phyloP scores from a whole-genome alignment of 2,329 filamentous ascomycete genomes.

The Scedosporium boydii region DNA sequence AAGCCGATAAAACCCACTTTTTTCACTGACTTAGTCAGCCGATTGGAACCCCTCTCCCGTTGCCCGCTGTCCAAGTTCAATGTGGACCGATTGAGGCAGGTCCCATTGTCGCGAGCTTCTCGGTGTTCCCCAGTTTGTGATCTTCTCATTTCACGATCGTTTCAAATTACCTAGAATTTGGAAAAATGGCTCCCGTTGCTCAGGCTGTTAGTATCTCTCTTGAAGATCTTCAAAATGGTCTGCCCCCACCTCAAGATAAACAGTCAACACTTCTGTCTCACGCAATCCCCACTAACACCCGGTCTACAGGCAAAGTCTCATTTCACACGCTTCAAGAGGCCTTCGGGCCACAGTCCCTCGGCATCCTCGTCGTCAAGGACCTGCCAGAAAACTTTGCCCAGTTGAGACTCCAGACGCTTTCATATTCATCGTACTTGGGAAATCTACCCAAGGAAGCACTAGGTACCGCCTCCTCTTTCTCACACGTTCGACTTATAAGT shows the following conservation, averaged over 20 bases:
- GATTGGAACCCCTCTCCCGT: too few species aligned
- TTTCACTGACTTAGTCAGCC: too few species aligned
- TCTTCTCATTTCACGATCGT: background rate
- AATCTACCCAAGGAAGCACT: constrained; percentile 65
- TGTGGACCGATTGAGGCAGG: too few species aligned
- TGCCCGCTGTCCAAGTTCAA: too few species aligned
- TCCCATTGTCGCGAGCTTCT: too few species aligned
- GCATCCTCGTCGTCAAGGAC: constrained; percentile 88
- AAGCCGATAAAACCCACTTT: too few species aligned
- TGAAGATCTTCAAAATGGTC: constrained; percentile 49
- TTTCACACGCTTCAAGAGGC: constrained; percentile 64
- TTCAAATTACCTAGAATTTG: background rate
- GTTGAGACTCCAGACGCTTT: constrained; percentile 67
- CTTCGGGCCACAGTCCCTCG: constrained; percentile 83
- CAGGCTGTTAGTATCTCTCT: constrained; percentile 53
- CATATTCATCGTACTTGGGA: constrained; percentile 81
- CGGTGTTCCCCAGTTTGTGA: too few species aligned
- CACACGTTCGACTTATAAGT: background rate
- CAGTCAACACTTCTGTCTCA: background rate
- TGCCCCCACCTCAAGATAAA: too few species aligned
- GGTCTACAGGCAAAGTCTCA: constrained; percentile 48
- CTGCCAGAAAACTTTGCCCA: constrained; percentile 62
- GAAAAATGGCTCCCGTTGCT: constrained; percentile 35
- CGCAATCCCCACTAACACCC: background rate
- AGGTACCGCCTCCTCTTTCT: constrained; percentile 33